Base-by-base conservation (phyloP, 305 asterid species). In the Fraxinus ornus region DNA sequence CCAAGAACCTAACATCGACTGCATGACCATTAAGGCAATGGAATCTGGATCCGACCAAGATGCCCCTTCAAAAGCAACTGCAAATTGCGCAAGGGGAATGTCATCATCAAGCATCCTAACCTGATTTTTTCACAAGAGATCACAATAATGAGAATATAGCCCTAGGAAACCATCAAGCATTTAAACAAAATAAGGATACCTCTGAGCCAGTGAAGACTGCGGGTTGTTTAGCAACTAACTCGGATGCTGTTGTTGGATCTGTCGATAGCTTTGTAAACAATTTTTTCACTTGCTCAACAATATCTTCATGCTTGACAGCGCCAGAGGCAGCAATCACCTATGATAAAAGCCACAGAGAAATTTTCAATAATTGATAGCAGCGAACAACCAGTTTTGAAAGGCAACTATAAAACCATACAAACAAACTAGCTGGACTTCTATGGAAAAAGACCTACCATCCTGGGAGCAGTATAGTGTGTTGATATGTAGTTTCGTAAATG, bases 171-270 rank as follows among this genome's bases (percentile, higher is more conserved):
- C 73, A 87, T 76, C 70, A 52, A 82, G 71, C 83, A 32, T 57
- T 28, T 84, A 76, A 83, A 79, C 73, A 82, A 76, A 62, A 79
- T 26, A 79, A 60, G 76, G 64, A 64, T 89, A 95, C 98, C 97
- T 95, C 98, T 78, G 98, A 95, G 76, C 98, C 98, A 4, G 98
- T 95, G 87, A 95, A 93, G 80, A 86, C 81, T 72, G 98, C 87
- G 81, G 98, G 98, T 74, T 89, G 93, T 68, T 87, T 88, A 55
- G 92, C 85, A 84, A 90, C 94, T 83, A 95, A 86, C 19, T 93
- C 91, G 75, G 96, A 81, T 80, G 97, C 80, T 21, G 95, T 90
- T 73, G 91, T 88, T 76, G 96, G 88, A 79, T 91, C 78, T 12
- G 92, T 71, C 55, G 98, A 92, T 87, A 95, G 78, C 75, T 89